phyloP scores from a whole-genome alignment of 1,284 basidiomycete genomes.

The Termitomyces sp. region DNA sequence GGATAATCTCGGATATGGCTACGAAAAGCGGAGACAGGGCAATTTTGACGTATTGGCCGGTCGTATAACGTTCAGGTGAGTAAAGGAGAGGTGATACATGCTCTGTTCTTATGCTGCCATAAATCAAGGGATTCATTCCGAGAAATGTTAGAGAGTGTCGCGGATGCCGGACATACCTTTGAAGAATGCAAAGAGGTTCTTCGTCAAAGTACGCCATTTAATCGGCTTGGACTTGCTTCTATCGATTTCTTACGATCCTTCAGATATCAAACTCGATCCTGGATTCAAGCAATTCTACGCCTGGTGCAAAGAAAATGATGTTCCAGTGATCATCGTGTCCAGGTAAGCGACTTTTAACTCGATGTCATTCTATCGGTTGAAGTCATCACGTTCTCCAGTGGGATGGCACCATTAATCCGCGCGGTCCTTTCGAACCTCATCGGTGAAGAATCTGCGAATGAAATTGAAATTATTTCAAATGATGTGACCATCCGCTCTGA shows the following conservation, averaged over 20 bases:
- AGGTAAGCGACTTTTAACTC: constrained; percentile 43
- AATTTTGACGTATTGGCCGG: constrained; percentile 72
- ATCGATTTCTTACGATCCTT: neutral
- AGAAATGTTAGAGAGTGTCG: constrained; percentile 74
- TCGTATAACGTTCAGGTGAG: constrained; percentile 63
- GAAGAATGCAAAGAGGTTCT: constrained; percentile 76
- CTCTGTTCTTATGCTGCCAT: neutral
- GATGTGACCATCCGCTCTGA: constrained; percentile 64
- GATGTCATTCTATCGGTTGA: neutral
- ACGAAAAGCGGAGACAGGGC: constrained; percentile 59
- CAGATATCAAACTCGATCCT: constrained; percentile 80
- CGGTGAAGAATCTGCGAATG: constrained; percentile 64
- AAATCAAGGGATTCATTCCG: constrained; percentile 67
- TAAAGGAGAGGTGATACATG: neutral
- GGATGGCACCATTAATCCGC: constrained; percentile 89
- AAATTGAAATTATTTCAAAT: constrained; percentile 89
- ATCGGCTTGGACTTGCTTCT: constrained; percentile 8
- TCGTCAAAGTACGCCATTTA: constrained; percentile 33
- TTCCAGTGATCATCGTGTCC: constrained; percentile 90
- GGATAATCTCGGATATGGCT: constrained; percentile 72
- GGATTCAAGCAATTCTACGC: constrained; percentile 84
- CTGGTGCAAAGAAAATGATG: constrained; percentile 72
- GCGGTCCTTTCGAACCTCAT: constrained; percentile 79
- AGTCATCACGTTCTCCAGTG: constrained; percentile 40
- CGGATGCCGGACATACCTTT: constrained; percentile 61